A percentile compares a stretch with the other conserved stretches of the same genome.
phyloP scores from a whole-genome alignment of 2,329 filamentous ascomycete genomes.

The Diplodia mutila region DNA sequence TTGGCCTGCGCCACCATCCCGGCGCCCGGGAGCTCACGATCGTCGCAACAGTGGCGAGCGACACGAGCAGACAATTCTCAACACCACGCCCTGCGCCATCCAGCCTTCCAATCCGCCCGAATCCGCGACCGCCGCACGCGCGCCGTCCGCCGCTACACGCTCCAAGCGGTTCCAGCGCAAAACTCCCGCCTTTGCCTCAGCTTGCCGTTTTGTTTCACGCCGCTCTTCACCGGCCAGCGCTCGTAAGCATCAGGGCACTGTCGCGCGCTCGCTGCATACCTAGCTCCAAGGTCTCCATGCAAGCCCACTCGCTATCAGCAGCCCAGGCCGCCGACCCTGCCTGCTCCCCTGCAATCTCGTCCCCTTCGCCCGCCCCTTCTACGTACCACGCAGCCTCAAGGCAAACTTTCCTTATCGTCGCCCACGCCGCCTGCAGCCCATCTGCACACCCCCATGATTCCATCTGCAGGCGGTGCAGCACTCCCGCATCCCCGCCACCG shows the following conservation, averaged over 20 bases:
- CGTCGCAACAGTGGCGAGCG: not conserved
- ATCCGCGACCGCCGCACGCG: not conserved
- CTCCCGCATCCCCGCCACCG: not conserved
- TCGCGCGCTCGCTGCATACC: constrained; percentile 3
- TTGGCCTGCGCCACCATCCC: constrained; percentile 14
- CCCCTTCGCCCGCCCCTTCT: not conserved
- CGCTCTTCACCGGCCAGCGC: constrained; percentile 7
- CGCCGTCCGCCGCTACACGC: not conserved
- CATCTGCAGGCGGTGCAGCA: not conserved
- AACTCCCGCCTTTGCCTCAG: constrained; percentile 16
- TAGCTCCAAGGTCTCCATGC: not conserved
- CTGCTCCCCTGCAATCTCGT: not conserved
- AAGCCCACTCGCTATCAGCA: constrained; percentile 12
- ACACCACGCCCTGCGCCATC: not conserved
- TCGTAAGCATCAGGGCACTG: constrained; percentile 21
- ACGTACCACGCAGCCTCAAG: not conserved
- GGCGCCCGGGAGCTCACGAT: constrained; percentile 19
- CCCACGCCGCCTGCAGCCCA: not conserved
- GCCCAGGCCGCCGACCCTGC: constrained; percentile 1
- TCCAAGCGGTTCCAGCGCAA: constrained; percentile 18
- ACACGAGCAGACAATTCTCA: constrained; percentile 5
- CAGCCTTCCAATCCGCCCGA: constrained; percentile 2
- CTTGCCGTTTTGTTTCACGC: not conserved
- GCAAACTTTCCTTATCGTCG: constrained; percentile 5
- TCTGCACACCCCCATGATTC: not conserved